Evolutionary conservation across 2,329 filamentous ascomycete species (phyloP), one percentile per base, ranked within the genome.

Genomic region (Westerdykella ornata): DNA sequence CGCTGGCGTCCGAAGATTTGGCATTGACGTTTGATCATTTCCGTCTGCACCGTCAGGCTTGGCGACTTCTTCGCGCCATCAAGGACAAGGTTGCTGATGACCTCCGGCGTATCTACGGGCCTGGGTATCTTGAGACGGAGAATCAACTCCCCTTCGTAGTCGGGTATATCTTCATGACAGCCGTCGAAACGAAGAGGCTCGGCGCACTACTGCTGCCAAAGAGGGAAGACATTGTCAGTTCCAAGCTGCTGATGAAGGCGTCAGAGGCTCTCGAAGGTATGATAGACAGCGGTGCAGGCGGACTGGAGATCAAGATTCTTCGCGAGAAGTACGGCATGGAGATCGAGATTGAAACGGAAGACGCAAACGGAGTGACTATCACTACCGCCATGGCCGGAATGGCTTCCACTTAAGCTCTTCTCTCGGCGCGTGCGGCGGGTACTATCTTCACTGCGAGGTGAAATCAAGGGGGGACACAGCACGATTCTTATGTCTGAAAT

Each of bases 21-120:
- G 65, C 69, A 44, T 38, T 71, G 4, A 46, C 47, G 0, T 69
- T 72, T 37, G 67, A 71, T n/a, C 70, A 70, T 40, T 46, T 71
- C 20, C 12, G 35, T 4, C 48, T 74, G 44, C 72, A 73, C 46
- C 60, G 63, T 3, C 39, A 43, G 18, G 69, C 65, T 54, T 74
- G 69, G 69, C 45, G 43, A 12, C 35, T 70, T 2, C 59, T 74
- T 8, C 54, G 62, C 3, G 17, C 31, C 1, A 46, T 71, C 3
- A 59, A 57, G 8, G 47, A 65, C 2, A 41, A 42, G 2, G 66
- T 62, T 35, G 54, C 64, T 13, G 35, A 54, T 0, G 8, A 60
- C 0, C 54, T 74, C 6, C 44, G 49, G 13, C 18, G 60, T n/a
- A 46, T 66, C 7, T 68, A 53, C 44, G 62, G 59, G 0, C 49